Evolutionary conservation across 192 early-diverging fungal species (phyloP), one percentile per base, ranked within the genome.

Genomic region (Backusella parvicylindrica): DNA sequence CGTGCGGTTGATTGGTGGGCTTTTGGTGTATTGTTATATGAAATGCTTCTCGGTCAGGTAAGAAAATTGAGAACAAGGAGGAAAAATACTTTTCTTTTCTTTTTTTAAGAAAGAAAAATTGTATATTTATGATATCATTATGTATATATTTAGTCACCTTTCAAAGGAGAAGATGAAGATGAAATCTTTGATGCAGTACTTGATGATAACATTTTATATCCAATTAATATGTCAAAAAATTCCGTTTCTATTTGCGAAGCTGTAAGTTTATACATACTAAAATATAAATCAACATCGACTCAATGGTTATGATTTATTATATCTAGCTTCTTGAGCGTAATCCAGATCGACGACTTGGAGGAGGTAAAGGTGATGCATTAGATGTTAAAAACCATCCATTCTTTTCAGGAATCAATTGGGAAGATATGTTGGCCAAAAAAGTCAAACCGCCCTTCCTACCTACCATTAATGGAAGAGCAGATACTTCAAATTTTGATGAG

Each of bases 401-500:
- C 79, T 95, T 95, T 85, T 82, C 85, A 26, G 87, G 88, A 38
- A 85, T 93, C 21, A 89, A 94, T 76, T 95, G 91, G 91, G 91
- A 94, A 28, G 93, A 89, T 53, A 85, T 94, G 37, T 77, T 90
- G 47, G 73, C 90, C 31, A 86, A 91, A 47, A 81, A 84, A 23
- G 84, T 91, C 41, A 80, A 89, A 1, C 88, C 90, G n/a, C 93
- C 94, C 1, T 95, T 89, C 77, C 73, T 84, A 38, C 94, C 94
- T 2, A 90, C 82, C 26, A 82, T 94, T 37, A 84, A 75, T 3
- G 84, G 87, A 23, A 87, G 91, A 69, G 92, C 91, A 30, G 97
- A 98, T 78, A 89, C 92, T 31, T 97, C 95, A 60, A 97, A 97
- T 89, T 98, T 98, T 92, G 97, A 98, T 77, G 90, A 92, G 43